phyloP scores from a whole-genome alignment of 495 filamentous ascomycete species.

The Penicillium subrubescens region DNA sequence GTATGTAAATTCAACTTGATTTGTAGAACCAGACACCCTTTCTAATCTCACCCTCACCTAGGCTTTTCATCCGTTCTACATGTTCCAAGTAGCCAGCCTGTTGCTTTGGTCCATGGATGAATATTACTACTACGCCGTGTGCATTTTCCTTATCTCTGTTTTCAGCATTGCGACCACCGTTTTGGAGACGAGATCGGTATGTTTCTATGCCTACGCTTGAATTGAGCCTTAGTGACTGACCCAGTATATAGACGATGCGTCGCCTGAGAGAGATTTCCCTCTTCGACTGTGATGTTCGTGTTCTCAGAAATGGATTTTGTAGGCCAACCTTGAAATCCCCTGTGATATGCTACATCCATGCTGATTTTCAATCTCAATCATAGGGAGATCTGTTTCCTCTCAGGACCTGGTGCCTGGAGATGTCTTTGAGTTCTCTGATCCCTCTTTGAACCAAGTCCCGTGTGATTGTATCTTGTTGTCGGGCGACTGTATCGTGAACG shows the following conservation, averaged over 20 bases:
- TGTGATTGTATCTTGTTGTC: conserved; percentile 90
- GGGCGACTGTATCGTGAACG: conserved; percentile 98
- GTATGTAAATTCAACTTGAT: conserved; percentile 40
- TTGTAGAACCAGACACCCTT: background rate
- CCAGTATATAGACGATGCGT: conserved; percentile 72
- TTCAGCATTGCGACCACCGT: conserved; percentile 89
- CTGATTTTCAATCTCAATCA: conserved; percentile 10
- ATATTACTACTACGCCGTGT: conserved; percentile 96
- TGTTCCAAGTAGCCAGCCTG: conserved; percentile 95
- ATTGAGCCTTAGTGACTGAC: conserved; percentile 25
- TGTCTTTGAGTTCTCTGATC: conserved; percentile 96
- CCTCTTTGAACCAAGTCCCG: conserved; percentile 88
- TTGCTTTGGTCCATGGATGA: conserved; percentile 92
- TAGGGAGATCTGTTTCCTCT: conserved; percentile 84
- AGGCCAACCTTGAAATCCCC: conserved; percentile 30
- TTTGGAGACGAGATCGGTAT: conserved; percentile 82
- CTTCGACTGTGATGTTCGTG: conserved; percentile 93
- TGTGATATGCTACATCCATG: background rate
- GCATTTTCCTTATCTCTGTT: conserved; percentile 93
- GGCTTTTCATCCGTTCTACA: conserved; percentile 97
- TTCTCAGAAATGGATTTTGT: conserved; percentile 95
- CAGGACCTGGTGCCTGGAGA: conserved; percentile 92
- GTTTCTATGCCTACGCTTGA: conserved; percentile 1
- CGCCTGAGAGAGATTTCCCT: conserved; percentile 88
- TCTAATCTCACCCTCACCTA: conserved; percentile 36